Base-by-base conservation (phyloP, 2,329 filamentous ascomycete genomes). In the Neofusicoccum sp. region DNA sequence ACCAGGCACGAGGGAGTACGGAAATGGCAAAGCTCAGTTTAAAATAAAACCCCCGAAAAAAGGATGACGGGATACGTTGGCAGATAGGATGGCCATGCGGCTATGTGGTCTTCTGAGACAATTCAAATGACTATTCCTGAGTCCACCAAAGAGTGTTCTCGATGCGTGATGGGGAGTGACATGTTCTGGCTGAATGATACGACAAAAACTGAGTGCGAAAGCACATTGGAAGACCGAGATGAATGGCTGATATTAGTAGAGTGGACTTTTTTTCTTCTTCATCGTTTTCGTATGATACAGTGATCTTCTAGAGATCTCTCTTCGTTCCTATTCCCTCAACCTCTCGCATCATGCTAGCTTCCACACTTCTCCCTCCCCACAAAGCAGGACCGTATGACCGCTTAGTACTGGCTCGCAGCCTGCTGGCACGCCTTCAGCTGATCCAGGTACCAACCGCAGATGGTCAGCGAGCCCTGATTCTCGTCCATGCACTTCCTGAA, bases 401-500 rank as follows among this genome's bases (percentile, higher is more conserved):
- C 47, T 31, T 82, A 83, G 70, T 83, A 83, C 74, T 79, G 78
- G 48, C 73, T 72, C 62, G 80, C 79, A 16, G 80, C 79, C 58
- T 71, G 67, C 78, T 83, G 81, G 68, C 81, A 83, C 16, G 80
- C 80, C 78, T 83, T 83, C 61, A 99, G 84, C 86, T 99, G 94
- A 78, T 99, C 95, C 72, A 99, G 82, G 79, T 99, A 99, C 93
- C 94, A 99, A 70, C 91, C 90, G 83, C 95, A 99, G 76, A 97
- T 96, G 76, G 90, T 89, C 89, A 99, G 88, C 81, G 95, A 93
- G 70, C 95, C 95, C 76, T 88, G 83, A 79, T 99, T 90, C 75
- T 98, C 91, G 78, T 98, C 93, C 89, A 99, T 90, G 85, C 95
- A 99, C 82, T 89, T 90, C 73, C 92, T 93, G 85, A 99, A 98